These are phyloP conservation scores for Vairimorpha ceranae DNA, from an alignment of 371 early-diverging fungal species.

Conservation along the genomic window DNA sequence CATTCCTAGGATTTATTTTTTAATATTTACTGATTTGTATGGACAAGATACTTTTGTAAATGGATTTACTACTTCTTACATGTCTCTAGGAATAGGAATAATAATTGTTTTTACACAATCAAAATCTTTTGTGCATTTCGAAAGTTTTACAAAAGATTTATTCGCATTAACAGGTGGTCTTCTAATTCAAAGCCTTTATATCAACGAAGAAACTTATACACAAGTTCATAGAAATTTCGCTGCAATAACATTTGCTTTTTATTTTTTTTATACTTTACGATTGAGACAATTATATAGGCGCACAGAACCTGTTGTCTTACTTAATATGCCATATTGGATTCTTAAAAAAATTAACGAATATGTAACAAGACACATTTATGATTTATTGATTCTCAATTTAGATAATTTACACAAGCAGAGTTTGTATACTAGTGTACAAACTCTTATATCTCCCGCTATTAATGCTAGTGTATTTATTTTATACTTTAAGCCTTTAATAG, in stretches of 20 bases:
- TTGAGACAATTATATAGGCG: neutral
- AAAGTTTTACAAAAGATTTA: neutral
- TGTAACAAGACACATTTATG: neutral
- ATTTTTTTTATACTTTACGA: neutral
- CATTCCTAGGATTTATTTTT: neutral
- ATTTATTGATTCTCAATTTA: slow-evolving; percentile 4
- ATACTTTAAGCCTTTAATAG: neutral
- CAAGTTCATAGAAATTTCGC: neutral
- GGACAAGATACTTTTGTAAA: neutral
- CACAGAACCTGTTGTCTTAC: neutral
- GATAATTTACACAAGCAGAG: neutral
- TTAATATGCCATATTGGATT: neutral
- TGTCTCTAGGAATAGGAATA: neutral
- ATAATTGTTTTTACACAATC: neutral
- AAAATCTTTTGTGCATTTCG: neutral
- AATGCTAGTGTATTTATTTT: neutral
- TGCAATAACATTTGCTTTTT: neutral
- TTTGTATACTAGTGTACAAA: neutral
- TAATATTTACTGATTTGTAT: neutral
- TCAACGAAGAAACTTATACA: neutral
- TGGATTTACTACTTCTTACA: neutral
- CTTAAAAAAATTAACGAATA: neutral
- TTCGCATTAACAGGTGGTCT: neutral
- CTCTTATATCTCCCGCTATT: neutral
- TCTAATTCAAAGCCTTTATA: neutral